Percentiles rank a stretch among this genome's conserved stretches.
phyloP scores from a whole-genome alignment of 1,284 basidiomycete genomes.

The Ceratobasidium sp. region DNA sequence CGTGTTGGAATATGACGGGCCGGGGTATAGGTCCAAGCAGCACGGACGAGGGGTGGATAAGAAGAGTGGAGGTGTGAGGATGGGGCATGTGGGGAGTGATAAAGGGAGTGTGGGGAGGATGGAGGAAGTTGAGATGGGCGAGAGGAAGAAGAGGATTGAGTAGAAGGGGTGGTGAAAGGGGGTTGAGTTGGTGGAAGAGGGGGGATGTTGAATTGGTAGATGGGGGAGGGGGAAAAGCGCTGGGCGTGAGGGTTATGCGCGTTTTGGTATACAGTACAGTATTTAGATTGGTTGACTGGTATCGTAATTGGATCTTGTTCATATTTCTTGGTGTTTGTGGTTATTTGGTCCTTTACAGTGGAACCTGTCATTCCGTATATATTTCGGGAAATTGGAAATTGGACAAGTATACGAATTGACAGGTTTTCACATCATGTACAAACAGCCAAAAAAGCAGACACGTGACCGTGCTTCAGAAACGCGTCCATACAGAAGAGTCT shows the following conservation, averaged over 20 bases:
- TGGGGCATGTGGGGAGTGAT: conserved; percentile 54
- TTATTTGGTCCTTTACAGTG: too few relatives aligned
- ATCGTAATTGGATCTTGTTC: not conserved
- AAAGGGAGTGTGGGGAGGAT: conserved; percentile 48
- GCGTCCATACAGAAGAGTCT: too few relatives aligned
- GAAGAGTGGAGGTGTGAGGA: conserved; percentile 51
- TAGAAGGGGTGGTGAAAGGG: conserved; percentile 48
- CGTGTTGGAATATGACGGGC: conserved; percentile 83
- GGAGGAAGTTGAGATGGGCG: conserved; percentile 65
- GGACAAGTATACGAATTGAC: too few relatives aligned
- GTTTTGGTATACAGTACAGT: not conserved
- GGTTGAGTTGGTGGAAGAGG: too few relatives aligned
- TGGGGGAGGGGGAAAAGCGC: too few relatives aligned
- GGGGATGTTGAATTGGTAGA: too few relatives aligned
- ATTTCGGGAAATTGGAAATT: too few relatives aligned
- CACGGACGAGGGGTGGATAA: conserved; percentile 72
- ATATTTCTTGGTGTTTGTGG: not conserved
- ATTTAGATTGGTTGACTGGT: conserved; percentile 14
- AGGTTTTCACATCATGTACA: too few relatives aligned
- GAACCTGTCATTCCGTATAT: too few relatives aligned
- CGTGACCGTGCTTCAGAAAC: too few relatives aligned
- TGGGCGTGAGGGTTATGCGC: too few relatives aligned
- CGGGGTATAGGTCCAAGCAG: conserved; percentile 77
- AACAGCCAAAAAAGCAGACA: too few relatives aligned
- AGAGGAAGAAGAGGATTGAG: conserved; percentile 68